phyloP scores from a whole-genome alignment of 2,329 filamentous ascomycete genomes.

The Pezizomycotina sp. region DNA sequence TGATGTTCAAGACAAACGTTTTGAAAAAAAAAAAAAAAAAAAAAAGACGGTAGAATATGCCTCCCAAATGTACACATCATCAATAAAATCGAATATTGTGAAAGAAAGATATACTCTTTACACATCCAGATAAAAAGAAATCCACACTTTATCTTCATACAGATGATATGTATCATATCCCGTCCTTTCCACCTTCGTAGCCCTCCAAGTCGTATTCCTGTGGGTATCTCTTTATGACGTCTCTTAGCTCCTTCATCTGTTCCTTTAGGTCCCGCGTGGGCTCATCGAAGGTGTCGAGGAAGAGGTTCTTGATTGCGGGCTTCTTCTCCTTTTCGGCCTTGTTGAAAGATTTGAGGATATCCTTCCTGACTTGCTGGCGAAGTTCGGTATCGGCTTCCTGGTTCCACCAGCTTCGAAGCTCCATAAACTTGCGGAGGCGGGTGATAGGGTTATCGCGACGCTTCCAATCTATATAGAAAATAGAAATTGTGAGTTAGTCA shows the following conservation, averaged over 20 bases:
- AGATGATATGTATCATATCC: conserved; percentile 38
- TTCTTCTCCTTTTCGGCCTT: conserved; percentile 71
- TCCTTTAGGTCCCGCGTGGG: conserved; percentile 59
- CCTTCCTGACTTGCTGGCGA: conserved; percentile 48
- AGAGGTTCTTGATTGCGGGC: conserved; percentile 52
- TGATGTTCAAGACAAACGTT: too few species aligned
- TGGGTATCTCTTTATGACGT: conserved; percentile 46
- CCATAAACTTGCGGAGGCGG: conserved; percentile 69
- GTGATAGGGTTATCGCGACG: conserved; percentile 76
- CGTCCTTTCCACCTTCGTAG: conserved; percentile 56
- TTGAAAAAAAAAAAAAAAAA: too few species aligned
- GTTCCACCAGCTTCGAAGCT: conserved; percentile 66
- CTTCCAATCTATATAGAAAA: conserved; percentile 53
- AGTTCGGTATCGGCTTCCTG: conserved; percentile 64
- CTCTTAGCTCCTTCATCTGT: conserved; percentile 61
- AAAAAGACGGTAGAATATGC: too few species aligned
- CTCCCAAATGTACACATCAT: too few species aligned
- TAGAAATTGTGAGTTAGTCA: too few species aligned
- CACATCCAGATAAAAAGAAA: too few species aligned
- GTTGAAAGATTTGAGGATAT: conserved; percentile 68
- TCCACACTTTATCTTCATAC: too few species aligned
- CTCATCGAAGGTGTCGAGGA: conserved; percentile 79
- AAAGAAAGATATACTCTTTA: too few species aligned
- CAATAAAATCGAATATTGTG: too few species aligned
- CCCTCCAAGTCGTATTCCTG: conserved; percentile 74